Evolutionary conservation across 768 basidiomycete species (phyloP), one percentile per base, ranked within the genome.

Genomic region (Sporobolomyces phaffii): DNA sequence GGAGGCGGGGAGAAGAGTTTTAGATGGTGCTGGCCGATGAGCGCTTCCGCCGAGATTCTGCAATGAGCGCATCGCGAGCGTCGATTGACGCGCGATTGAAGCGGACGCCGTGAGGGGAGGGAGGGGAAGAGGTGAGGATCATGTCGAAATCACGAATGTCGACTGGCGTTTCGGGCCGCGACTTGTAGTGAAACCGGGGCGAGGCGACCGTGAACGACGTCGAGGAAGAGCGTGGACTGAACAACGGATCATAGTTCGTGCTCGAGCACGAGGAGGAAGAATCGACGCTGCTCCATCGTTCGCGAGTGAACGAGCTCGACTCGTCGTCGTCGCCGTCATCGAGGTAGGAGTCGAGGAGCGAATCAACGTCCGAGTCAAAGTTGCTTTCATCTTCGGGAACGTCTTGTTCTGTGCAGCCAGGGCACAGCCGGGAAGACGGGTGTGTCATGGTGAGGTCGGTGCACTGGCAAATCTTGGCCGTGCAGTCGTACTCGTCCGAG

Each of bases 71-170:
- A 24, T 43, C 47, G 2, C 50, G 45, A 34, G 41, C 56, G 43
- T 58, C 56, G 29, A 58, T 22, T 29, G 41, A n/a, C 3, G 41
- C 34, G 20, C 52, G 52, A 24, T 53, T 36, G 43, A 58, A 58
- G 13, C 56, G 28, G 18, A 26, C 17, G 28, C 56, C 43, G 5
- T 44, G 41, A n/a, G 56, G 56, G 5, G 56, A 58, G 15, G 56
- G 56, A 8, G 56, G 56, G 9, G 43, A 31, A 33, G 56, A 58
- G 15, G 56, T 58, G 5, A 58, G 20, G 43, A 58, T 58, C 56
- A 58, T 58, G 43, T 58, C 56, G 56, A 58, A 58, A 45, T 58
- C 56, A 7, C 56, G 56, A 22, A 58, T 33, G 24, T 58, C 56
- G 56, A 58, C 41, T 7, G 56, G 56, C 20, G 56, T 45, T 7